These are phyloP conservation scores for Lolium perenne DNA, from an alignment of 176 grass and related monocot genomes.

Conservation along the genomic window DNA sequence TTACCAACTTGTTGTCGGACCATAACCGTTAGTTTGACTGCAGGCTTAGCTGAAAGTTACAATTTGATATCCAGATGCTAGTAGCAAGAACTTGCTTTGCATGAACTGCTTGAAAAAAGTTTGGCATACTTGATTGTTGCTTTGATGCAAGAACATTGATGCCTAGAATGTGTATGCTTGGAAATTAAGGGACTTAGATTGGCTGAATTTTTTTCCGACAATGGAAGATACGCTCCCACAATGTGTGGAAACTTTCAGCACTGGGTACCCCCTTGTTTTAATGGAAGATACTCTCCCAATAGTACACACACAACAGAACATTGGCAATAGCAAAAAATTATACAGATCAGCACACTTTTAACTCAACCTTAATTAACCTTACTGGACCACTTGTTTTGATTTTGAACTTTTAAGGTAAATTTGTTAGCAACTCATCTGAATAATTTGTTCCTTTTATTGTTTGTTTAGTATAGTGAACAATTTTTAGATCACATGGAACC, in stretches of 20 bases:
- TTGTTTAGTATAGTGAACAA: not conserved
- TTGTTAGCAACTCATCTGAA: not conserved
- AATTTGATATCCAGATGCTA: not conserved
- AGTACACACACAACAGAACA: not conserved
- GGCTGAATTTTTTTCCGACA: not conserved
- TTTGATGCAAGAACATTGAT: not conserved
- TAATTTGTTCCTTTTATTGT: not conserved
- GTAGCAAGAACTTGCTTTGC: not conserved
- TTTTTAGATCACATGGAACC: not conserved
- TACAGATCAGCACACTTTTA: not conserved
- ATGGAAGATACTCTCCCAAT: not conserved
- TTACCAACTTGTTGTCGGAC: not conserved
- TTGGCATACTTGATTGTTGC: not conserved
- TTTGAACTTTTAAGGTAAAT: not conserved
- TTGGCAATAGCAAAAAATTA: not conserved
- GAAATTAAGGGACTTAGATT: constrained; percentile 1
- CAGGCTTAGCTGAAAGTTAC: constrained; percentile 1
- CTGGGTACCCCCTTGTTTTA: too few relatives aligned
- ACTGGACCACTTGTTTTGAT: constrained; percentile 1
- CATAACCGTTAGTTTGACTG: too few relatives aligned
- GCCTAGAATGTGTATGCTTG: constrained; percentile 8
- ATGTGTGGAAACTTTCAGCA: too few relatives aligned
- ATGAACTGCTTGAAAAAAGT: not conserved
- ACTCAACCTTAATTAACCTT: not conserved
- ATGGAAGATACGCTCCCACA: not conserved